These are phyloP conservation scores for Lophium mytilinum DNA, from an alignment of 495 filamentous ascomycete species.

Conservation along the genomic window DNA sequence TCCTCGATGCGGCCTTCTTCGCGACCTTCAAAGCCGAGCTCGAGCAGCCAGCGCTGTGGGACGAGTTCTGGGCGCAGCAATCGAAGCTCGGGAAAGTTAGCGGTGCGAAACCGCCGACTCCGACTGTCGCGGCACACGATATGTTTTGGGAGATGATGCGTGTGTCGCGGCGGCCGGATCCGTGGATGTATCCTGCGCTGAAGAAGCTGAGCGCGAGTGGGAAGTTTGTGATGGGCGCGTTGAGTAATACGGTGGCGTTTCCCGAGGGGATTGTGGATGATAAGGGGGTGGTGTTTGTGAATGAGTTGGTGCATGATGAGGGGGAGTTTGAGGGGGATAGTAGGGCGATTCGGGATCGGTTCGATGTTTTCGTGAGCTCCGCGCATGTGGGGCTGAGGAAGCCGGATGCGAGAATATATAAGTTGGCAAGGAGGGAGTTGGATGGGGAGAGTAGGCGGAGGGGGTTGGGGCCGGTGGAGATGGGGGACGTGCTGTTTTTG, in stretches of 20 bases:
- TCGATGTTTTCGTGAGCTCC: conserved; percentile 76
- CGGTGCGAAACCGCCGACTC: conserved; percentile 50
- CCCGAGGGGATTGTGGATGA: conserved; percentile 48
- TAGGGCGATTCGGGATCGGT: conserved; percentile 49
- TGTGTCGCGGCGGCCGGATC: conserved; percentile 60
- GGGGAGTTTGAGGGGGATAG: background rate
- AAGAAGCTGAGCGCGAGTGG: conserved; percentile 54
- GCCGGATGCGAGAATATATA: conserved; percentile 74
- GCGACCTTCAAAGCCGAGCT: conserved; percentile 67
- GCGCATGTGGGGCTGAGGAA: conserved; percentile 86
- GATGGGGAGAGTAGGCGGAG: conserved; percentile 49
- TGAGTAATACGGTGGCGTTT: conserved; percentile 79
- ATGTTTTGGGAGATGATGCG: conserved; percentile 95
- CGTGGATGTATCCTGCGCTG: conserved; percentile 82
- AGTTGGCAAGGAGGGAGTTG: conserved; percentile 57
- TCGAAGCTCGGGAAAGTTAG: conserved; percentile 27
- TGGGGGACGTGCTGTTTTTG: conserved; percentile 73
- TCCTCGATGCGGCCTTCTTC: conserved; percentile 60
- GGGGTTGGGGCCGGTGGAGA: conserved; percentile 42
- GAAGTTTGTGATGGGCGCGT: conserved; percentile 64
- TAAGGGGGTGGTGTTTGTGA: conserved; percentile 10
- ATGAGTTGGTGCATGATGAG: conserved; percentile 5
- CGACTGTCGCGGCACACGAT: conserved; percentile 65
- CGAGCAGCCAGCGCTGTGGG: conserved; percentile 56
- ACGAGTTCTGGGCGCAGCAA: conserved; percentile 40